Evolutionary conservation across 2,329 filamentous ascomycete species (phyloP), one percentile per base, ranked within the genome.

Genomic region (Aspergillus viridinutans): DNA sequence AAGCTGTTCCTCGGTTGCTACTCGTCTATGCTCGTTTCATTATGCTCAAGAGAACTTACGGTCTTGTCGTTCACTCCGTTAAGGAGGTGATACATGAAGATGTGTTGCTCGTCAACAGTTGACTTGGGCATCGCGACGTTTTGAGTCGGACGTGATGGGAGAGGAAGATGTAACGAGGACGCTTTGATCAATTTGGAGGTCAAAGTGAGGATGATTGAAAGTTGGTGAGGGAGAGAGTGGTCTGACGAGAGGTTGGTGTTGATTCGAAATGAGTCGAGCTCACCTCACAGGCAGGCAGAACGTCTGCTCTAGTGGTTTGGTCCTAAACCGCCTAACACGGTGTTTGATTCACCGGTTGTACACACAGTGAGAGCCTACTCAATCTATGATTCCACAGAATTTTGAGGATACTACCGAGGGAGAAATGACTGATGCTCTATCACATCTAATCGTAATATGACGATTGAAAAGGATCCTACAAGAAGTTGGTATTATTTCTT

Each of bases 371-470:
- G 32, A 38, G 32, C 32, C 14, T 14, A 17, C 32, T 38, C 14
- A 38, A 38, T 7, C 5, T 17, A 38, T 38, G 14, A 35, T 17
- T 38, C 14, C 5, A 17, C 32, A 17, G 32, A 7, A 38, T 38
- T 7, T 17, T 35, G 14, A 38, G 32, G 14, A 38, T 38, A 17
- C 14, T 7, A 38, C 5, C 2, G 4, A 38, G 14, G 5, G 32
- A 17, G 32, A 2, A 38, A 38, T 17, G 32, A 7, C 32, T 38
- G 32, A 17, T 38, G 14, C 14, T 38, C 32, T 7, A 10, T 23
- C 40, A 28, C 42, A 77, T 76, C 49, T 56, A 58, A 59, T 54
- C 20, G 9, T 49, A 54, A 53, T 7, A 32, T 54, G 51, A 61
- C 20, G 55, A 51, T 23, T 42, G 25, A 50, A 38, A 43, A 55